Base-by-base conservation (phyloP, 2,329 filamentous ascomycete species). In the Aspergillus japonicus region DNA sequence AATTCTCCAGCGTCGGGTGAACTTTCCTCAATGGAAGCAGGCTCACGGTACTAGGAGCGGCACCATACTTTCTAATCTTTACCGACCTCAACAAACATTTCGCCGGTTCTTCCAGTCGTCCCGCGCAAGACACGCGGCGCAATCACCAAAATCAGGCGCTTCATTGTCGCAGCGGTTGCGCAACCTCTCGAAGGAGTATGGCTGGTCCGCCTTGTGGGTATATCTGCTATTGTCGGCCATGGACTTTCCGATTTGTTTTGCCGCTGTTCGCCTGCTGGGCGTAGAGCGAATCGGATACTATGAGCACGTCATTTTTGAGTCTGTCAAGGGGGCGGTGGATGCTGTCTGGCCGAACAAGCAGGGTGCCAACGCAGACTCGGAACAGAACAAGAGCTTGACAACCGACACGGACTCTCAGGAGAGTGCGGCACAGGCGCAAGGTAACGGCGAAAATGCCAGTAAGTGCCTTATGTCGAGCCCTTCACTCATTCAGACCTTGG, bases 201-300 rank as follows among this genome's bases (percentile, higher is more conserved):
- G 95, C 47, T 98, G 93, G 92, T 85, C 90, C 3, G 93, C 93
- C 1, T 77, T 97, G 5, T 94, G 92, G n/a, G 91, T 99, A 14
- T 99, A 99, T 76, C 77, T 97, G 11, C 82, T 82, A 1, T 79
- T 99, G 57, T 93, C 90, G 47, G 89, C 90, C 42, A 79, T 96
- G 54, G 95, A 99, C 77, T 96, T 98, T 66, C 95, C 95, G 0
- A 91, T 98, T 73, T 98, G 94, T 78, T 99, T 96, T 79, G 78
- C 96, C 57, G 86, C 95, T 10, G 95, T 99, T 50, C 85, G 89
- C 59, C 80, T 87, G 55, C 83, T 96, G 2, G 95, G 95, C 16
- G 90, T 91, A 0, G 95, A 99, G 26, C 85, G 85, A 57, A 95
- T 99, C 69, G 93, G 92, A 6, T 72, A 78, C 57, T 80, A 76